phyloP scores from a whole-genome alignment of 495 filamentous ascomycete species.

The Xylaria acuta region DNA sequence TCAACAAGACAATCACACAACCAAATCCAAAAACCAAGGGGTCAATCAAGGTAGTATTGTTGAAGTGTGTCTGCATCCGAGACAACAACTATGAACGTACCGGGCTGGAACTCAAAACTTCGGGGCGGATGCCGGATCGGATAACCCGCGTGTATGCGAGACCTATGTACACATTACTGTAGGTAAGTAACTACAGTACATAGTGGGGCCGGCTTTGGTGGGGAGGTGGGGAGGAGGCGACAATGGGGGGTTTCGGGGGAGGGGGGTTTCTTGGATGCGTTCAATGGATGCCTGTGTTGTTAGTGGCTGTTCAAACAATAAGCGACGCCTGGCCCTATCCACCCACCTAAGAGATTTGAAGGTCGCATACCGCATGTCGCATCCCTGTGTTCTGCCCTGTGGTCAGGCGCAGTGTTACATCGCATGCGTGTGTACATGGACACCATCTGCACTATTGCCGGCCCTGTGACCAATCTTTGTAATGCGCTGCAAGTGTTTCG shows the following conservation, averaged over 20 bases:
- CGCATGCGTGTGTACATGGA: background rate
- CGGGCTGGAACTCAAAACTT: background rate
- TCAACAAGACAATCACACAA: background rate
- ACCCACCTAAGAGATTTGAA: background rate
- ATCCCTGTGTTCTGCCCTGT: background rate
- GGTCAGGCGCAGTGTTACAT: slow-evolving; percentile 6
- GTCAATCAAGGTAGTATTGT: background rate
- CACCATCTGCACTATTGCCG: background rate
- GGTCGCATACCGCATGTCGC: background rate
- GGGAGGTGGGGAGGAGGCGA: background rate
- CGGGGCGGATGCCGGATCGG: background rate
- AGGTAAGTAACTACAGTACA: no score
- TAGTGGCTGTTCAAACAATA: background rate
- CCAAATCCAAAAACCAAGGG: background rate
- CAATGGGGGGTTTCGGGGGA: background rate
- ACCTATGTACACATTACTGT: background rate
- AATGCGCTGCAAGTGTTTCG: background rate
- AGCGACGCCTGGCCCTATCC: background rate
- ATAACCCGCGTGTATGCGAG: slow-evolving; percentile 1
- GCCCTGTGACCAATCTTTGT: slow-evolving; percentile 20
- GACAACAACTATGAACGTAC: background rate
- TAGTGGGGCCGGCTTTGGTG: slow-evolving; percentile 5
- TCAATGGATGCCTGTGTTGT: background rate
- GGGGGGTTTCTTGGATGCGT: background rate
- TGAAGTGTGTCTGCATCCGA: background rate